phyloP scores from a whole-genome alignment of 345 rosid species.

The Lagerstroemia speciosa region DNA sequence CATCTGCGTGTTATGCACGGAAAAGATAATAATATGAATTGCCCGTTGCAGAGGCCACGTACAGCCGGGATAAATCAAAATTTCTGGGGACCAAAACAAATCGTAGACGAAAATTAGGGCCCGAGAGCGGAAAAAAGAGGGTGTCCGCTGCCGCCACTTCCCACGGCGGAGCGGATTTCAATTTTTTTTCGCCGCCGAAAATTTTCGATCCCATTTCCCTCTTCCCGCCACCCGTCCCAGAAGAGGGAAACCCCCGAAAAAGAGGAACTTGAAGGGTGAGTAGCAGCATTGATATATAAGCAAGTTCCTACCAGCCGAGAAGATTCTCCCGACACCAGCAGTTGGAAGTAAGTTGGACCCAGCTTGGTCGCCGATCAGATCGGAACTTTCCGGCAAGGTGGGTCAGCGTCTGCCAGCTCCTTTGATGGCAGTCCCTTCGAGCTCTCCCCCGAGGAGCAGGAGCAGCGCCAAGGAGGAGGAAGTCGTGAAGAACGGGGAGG shows the following conservation, averaged over 20 bases:
- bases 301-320: background rate
- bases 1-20: too few species aligned
- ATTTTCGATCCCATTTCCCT: background rate
- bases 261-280: background rate
- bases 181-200: background rate
- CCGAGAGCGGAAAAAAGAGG: background rate
- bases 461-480: background rate
- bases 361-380: background rate
- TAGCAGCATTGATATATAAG: background rate
- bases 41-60: background rate
- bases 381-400: background rate
- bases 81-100: background rate
- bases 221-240: background rate
- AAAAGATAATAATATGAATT: too few species aligned
- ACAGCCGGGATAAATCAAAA: background rate
- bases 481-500: background rate
- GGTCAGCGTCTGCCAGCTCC: background rate
- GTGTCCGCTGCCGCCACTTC: background rate
- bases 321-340: background rate
- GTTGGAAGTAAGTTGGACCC: background rate
- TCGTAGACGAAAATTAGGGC: background rate
- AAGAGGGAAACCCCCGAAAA: background rate
- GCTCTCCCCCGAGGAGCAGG: background rate
- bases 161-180: constrained; percentile 1
- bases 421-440: background rate